Evolutionary conservation across 176 grass and related monocot species (phyloP).

Genomic region (Dendrocalamus sinicus): DNA sequence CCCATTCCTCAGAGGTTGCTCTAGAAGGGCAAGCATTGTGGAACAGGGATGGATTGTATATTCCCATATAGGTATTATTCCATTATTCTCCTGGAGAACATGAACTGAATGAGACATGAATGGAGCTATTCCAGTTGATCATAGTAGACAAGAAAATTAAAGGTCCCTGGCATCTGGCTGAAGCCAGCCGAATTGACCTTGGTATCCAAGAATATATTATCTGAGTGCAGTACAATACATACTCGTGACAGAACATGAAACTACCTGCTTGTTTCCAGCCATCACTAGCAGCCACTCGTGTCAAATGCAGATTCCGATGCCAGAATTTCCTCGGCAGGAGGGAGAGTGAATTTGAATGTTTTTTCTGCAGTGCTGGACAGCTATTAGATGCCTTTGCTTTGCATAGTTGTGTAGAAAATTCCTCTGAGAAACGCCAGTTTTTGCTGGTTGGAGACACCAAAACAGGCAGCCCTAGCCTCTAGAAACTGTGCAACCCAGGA

Average conservation of each 20-base stretch:
- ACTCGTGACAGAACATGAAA: constrained; percentile 50
- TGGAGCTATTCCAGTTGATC: neutral
- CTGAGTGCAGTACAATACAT: neutral
- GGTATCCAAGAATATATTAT: constrained; percentile 26
- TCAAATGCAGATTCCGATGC: constrained; percentile 33
- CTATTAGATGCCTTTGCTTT: constrained; percentile 13
- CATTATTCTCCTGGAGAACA: constrained; percentile 24
- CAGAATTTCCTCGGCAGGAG: constrained; percentile 43
- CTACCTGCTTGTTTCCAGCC: constrained; percentile 33
- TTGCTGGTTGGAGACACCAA: neutral
- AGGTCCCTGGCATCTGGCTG: neutral
- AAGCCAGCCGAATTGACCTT: neutral
- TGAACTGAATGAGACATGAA: constrained; percentile 3
- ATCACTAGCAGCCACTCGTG: constrained; percentile 34
- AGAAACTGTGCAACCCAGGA: neutral
- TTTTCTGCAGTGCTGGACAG: constrained; percentile 21
- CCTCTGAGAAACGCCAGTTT: constrained; percentile 15
- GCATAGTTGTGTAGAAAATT: constrained; percentile 23
- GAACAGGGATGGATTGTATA: neutral
- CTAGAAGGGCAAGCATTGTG: constrained; percentile 7
- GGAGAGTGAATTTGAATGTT: constrained; percentile 43
- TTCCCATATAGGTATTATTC: neutral
- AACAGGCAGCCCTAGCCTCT: neutral
- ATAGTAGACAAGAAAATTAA: neutral
- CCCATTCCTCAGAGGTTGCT: constrained; percentile 27